Evolutionary conservation across 2,329 filamentous ascomycete genomes (phyloP), one percentile per base, ranked within the genome.

Genomic region (Colletotrichum falcatum): DNA sequence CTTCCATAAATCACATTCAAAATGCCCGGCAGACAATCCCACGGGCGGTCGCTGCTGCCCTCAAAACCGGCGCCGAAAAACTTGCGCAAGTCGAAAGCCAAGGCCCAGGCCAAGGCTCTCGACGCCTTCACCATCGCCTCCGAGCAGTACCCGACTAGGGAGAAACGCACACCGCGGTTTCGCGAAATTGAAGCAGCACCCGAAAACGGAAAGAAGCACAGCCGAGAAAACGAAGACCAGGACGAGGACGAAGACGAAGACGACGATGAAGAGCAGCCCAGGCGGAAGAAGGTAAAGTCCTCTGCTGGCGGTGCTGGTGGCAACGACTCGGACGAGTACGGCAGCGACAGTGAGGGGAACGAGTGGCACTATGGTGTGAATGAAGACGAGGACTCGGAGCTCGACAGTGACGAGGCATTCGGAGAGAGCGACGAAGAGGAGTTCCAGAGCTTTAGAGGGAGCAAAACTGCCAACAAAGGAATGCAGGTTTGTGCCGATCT

Each of bases 371-470:
- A 97, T 61, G 94, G 95, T 33, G 84, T 83, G 28, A 83, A 83
- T 20, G 86, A 87, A 39, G 88, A 90, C 46, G 86, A 90, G 26
- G 89, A 91, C 74, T 90, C 88, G 6, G 89, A 90, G 70, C 87
- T 90, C 63, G 89, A 91, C 74, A 89, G 87, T 75, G 89, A 91
- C 78, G 94, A 97, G 76, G 95, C 95, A 2, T 94, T 97, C 84
- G 93, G 94, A 4, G 91, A 93, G 74, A 96, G 93, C 76, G 95
- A 97, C 76, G 91, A 96, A 76, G 95, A 97, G 78, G 88, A 87
- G 73, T 97, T 97, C 74, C 90, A 94, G 73, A 93, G 90, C 0
- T 90, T 90, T 71, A 76, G 86, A 1, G 87, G 86, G 14, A 85
- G 83, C 75, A 81, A 80, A 59, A 73, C 80, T 2, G 80, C 79